phyloP scores from a whole-genome alignment of 768 basidiomycete species.

The Pleurotus platypus region DNA sequence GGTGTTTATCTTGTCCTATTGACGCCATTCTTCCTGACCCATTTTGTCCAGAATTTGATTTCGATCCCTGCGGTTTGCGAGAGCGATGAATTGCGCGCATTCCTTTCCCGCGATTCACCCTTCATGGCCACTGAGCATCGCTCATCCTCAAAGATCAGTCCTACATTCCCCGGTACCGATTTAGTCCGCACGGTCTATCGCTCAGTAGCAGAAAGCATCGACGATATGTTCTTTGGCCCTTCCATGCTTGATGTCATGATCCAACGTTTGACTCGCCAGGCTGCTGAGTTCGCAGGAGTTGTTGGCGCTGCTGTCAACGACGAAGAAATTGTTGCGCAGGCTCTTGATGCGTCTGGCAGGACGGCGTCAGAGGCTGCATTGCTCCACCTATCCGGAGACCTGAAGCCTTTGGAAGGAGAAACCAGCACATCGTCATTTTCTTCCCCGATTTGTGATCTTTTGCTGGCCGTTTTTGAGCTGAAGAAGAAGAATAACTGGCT shows the following conservation, averaged over 20 bases:
- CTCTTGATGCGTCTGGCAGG: constrained; percentile 68
- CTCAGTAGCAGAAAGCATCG: constrained; percentile 90
- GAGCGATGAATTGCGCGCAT: constrained; percentile 76
- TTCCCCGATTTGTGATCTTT: constrained; percentile 89
- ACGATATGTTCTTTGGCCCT: constrained; percentile 95
- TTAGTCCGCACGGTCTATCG: constrained; percentile 87
- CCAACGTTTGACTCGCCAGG: constrained; percentile 84
- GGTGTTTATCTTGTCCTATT: constrained; percentile 38
- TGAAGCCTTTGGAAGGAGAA: constrained; percentile 83
- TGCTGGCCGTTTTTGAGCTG: constrained; percentile 91
- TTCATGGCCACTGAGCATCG: constrained; percentile 59
- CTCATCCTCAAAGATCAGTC: constrained; percentile 30
- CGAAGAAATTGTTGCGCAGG: constrained; percentile 82
- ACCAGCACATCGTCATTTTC: constrained; percentile 88
- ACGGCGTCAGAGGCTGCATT: constrained; percentile 64
- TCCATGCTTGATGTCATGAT: constrained; percentile 96
- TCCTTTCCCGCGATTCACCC: constrained; percentile 86
- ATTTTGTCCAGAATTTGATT: constrained; percentile 55
- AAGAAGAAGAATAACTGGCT: constrained; percentile 98
- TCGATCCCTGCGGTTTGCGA: constrained; percentile 74
- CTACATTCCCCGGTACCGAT: constrained; percentile 62
- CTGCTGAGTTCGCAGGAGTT: constrained; percentile 84
- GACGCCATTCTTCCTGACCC: background rate
- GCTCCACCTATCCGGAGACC: constrained; percentile 69
- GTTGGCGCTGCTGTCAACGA: constrained; percentile 75